These are phyloP conservation scores for Vanrija sp. DNA, from an alignment of 1,284 basidiomycete species.

Conservation along the genomic window DNA sequence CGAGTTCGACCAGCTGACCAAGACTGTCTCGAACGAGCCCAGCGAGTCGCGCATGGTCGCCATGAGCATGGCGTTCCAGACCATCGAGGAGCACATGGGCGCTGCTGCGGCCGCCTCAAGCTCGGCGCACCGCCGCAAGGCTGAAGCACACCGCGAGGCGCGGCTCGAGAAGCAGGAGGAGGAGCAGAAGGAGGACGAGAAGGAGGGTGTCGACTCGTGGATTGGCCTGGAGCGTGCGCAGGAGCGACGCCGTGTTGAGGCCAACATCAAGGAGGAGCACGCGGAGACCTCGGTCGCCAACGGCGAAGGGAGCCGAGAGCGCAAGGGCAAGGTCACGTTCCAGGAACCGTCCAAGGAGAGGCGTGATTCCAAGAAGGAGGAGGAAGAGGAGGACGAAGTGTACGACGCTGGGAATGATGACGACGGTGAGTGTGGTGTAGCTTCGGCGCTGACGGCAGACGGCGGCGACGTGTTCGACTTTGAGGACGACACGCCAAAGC, in stretches of 20 bases:
- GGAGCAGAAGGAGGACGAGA: slow-evolving; percentile 15
- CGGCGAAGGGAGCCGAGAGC: background rate
- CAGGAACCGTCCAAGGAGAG: slow-evolving; percentile 7
- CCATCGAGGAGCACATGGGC: slow-evolving; percentile 24
- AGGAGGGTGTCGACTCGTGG: slow-evolving; percentile 40
- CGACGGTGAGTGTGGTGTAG: slow-evolving; percentile 19
- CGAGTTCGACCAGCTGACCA: slow-evolving; percentile 21
- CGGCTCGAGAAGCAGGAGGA: slow-evolving; percentile 5
- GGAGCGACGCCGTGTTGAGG: background rate
- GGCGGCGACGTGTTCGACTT: slow-evolving; percentile 44
- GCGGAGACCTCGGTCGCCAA: background rate
- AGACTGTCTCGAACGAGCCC: slow-evolving; percentile 20
- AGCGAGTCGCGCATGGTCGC: slow-evolving; percentile 34
- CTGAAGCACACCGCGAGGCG: background rate
- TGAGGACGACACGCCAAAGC: slow-evolving; percentile 30
- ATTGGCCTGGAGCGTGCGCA: slow-evolving; percentile 24
- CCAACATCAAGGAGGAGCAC: slow-evolving; percentile 1
- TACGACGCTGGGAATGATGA: slow-evolving; percentile 16
- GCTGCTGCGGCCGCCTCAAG: background rate
- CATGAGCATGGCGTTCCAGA: slow-evolving; percentile 39
- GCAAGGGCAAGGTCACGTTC: slow-evolving; percentile 10
- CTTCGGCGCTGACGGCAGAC: slow-evolving; percentile 21
- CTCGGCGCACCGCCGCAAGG: too few species aligned
- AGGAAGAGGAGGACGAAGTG: slow-evolving; percentile 4
- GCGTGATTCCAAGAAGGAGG: slow-evolving; percentile 6